Conservation (phyloP, 768 basidiomycete species). For the Rhizopogon salebrosus region DNA sequence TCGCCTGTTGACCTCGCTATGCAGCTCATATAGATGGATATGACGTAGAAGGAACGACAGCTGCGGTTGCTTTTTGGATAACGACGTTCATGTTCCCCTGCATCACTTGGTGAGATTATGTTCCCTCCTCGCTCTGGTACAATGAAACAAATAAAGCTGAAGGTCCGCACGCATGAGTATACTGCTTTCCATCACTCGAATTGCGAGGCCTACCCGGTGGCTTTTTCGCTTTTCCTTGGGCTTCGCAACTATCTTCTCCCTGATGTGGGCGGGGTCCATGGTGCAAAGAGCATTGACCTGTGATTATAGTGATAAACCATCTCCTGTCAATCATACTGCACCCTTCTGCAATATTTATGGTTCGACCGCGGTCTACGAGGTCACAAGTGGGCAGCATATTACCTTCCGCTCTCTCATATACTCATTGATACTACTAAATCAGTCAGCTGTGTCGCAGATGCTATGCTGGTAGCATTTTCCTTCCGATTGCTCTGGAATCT, state of each 20-base stretch:
- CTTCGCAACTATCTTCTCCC: conserved; percentile 6
- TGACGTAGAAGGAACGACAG: conserved; percentile 9
- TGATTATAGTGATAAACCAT: conserved; percentile 6
- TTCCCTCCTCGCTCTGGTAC: not conserved
- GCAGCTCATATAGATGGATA: not conserved
- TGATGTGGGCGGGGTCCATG: conserved; percentile 13
- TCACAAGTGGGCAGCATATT: not conserved
- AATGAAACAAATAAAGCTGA: not conserved
- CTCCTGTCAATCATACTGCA: not conserved
- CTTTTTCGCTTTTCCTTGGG: not conserved
- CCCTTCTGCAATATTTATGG: not conserved
- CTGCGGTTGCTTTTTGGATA: conserved; percentile 18
- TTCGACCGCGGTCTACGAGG: conserved; percentile 4
- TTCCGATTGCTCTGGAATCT: conserved; percentile 11
- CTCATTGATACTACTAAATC: not conserved
- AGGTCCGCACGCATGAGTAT: conserved; percentile 25
- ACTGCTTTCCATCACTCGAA: conserved; percentile 17
- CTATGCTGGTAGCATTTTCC: conserved; percentile 5
- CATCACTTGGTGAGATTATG: conserved; percentile 13
- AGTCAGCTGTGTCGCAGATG: conserved; percentile 4
- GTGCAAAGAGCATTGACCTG: conserved; percentile 1
- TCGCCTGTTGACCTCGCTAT: not conserved
- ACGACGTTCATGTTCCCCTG: conserved; percentile 17
- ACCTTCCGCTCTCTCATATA: not conserved
- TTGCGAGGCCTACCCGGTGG: conserved; percentile 14